Percentiles rank a stretch among this genome's conserved stretches.
Conservation (phyloP, 495 filamentous ascomycete species). For the Trypethelium eluteriae region DNA sequence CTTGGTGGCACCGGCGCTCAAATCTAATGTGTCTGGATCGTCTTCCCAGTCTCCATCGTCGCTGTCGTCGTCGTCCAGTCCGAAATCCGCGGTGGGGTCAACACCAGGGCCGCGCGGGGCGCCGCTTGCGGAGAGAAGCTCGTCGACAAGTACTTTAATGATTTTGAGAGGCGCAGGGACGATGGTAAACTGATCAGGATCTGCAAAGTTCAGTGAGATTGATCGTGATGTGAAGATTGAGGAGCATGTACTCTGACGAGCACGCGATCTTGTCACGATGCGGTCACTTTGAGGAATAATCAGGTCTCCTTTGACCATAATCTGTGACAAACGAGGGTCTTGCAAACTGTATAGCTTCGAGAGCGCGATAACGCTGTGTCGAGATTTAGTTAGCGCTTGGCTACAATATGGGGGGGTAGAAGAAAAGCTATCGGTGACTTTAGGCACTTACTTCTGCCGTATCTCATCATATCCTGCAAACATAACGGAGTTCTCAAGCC, state of each 20-base stretch:
- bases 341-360: constrained; percentile 81
- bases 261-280: constrained; percentile 86
- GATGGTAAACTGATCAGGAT: constrained; percentile 84
- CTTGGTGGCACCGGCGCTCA: constrained; percentile 42
- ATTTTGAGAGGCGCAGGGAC: constrained; percentile 87
- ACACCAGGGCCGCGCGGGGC: constrained; percentile 14
- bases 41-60: constrained; percentile 87
- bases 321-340: constrained; percentile 69
- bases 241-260: constrained; percentile 54
- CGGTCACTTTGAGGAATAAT: constrained; percentile 71
- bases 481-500: constrained; percentile 91
- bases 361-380: constrained; percentile 69
- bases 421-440: too few species aligned
- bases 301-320: constrained; percentile 83
- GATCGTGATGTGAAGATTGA: not conserved
- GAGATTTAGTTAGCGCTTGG: constrained; percentile 31
- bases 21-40: constrained; percentile 63
- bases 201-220: constrained; percentile 24
- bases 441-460: constrained; percentile 66
- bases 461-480: constrained; percentile 97
- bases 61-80: constrained; percentile 43
- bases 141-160: constrained; percentile 87
- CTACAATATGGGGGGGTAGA: too few species aligned
- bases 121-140: constrained; percentile 57
- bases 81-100: constrained; percentile 34